Evolutionary conservation across 176 grass and related monocot genomes (phyloP).

Genomic region (Oryza brachyantha): DNA sequence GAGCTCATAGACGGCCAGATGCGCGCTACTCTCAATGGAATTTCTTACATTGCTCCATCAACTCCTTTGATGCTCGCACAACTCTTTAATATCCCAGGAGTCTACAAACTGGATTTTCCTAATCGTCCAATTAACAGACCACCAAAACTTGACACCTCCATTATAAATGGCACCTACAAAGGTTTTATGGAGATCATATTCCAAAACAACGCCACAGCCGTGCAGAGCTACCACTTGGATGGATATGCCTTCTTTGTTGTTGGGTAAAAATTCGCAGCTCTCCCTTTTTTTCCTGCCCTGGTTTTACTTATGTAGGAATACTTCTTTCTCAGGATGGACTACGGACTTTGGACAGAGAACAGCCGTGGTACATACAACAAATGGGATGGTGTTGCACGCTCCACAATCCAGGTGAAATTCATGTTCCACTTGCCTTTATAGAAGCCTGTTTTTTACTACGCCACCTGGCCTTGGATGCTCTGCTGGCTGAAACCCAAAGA

Average conservation of each 20-base stretch:
- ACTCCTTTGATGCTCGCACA: conserved; percentile 88
- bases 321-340: conserved; percentile 71
- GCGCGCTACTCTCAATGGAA: conserved; percentile 76
- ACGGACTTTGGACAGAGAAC: conserved; percentile 87
- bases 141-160: conserved; percentile 77
- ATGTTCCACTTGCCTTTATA: not conserved
- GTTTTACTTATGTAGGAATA: not conserved
- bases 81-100: conserved; percentile 66
- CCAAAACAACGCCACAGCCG: conserved; percentile 74
- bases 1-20: conserved; percentile 75
- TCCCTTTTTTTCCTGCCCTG: conserved; percentile 6
- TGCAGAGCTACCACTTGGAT: conserved; percentile 94
- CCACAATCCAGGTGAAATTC: conserved; percentile 72
- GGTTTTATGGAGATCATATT: conserved; percentile 97
- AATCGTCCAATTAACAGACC: conserved; percentile 74
- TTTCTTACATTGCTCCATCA: conserved; percentile 72
- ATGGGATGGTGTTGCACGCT: conserved; percentile 97
- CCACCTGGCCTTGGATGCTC: not conserved
- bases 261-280: conserved; percentile 45
- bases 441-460: not conserved
- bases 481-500: not conserved
- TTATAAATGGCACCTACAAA: conserved; percentile 94
- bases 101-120: conserved; percentile 92
- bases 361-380: conserved; percentile 92
- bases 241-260: conserved; percentile 96